Evolutionary conservation across 2,329 filamentous ascomycete species (phyloP).

Genomic region (Colletotrichum sp.): DNA sequence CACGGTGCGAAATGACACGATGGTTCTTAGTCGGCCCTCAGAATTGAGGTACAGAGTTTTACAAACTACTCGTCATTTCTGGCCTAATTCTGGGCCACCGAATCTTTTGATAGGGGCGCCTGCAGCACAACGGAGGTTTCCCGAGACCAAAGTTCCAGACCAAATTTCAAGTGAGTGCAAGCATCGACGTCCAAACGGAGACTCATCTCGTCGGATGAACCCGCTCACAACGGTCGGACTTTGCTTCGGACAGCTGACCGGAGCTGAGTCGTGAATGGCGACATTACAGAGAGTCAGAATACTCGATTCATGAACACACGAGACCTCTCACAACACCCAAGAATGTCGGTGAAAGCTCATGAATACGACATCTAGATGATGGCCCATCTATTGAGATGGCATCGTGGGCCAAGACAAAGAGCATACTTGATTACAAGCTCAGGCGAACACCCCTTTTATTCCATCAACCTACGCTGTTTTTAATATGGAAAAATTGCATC

Average conservation of each 20-base stretch:
- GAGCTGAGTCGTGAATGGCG: not conserved
- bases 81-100: not conserved
- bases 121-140: not conserved
- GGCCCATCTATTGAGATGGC: not conserved
- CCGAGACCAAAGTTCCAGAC: not conserved
- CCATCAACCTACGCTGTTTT: not conserved
- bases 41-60: not conserved
- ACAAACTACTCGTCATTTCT: not conserved
- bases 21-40: not conserved
- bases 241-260: fast-evolving
- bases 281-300: not conserved
- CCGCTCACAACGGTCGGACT: not conserved
- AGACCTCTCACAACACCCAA: not conserved
- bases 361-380: not conserved
- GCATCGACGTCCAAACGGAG: not conserved
- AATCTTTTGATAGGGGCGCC: not conserved
- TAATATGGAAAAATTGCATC: not conserved
- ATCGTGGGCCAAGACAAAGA: not conserved
- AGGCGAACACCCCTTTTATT: not conserved
- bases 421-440: not conserved
- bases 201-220: not conserved
- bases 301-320: not conserved
- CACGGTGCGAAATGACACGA: not conserved
- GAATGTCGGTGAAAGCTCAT: not conserved
- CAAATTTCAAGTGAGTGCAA: not conserved